phyloP scores from a whole-genome alignment of 306 rosid species.

The Trifolium dubium region DNA sequence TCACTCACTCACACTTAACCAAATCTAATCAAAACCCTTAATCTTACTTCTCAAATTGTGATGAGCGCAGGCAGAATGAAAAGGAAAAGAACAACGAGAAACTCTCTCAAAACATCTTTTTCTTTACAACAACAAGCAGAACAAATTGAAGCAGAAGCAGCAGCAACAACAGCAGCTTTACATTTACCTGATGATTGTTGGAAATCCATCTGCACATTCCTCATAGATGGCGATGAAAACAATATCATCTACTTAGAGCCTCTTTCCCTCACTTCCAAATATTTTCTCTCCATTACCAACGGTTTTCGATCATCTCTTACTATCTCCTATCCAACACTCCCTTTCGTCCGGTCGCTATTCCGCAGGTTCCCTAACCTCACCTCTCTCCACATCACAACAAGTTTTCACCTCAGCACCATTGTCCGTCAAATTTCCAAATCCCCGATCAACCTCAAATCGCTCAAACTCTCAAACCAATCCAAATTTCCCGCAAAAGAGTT shows the following conservation, averaged over 20 bases:
- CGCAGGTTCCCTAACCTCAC: slow-evolving; percentile 51
- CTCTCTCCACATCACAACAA: slow-evolving; percentile 38
- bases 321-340: slow-evolving; percentile 29
- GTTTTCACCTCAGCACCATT: slow-evolving; percentile 43
- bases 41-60: too few species aligned
- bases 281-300: slow-evolving; percentile 61
- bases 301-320: slow-evolving; percentile 44
- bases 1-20: too few species aligned
- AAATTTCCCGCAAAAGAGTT: slow-evolving; percentile 38
- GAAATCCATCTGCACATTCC: slow-evolving; percentile 56
- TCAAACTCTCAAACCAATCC: slow-evolving; percentile 47
- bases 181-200: slow-evolving; percentile 65
- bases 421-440: slow-evolving; percentile 47
- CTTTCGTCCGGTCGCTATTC: slow-evolving; percentile 10
- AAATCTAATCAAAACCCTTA: too few species aligned
- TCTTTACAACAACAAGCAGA: too few species aligned
- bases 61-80: too few species aligned
- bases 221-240: background rate
- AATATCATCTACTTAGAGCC: slow-evolving; percentile 32
- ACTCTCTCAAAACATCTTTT: too few species aligned
- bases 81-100: too few species aligned
- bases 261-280: slow-evolving; percentile 66
- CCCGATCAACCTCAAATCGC: slow-evolving; percentile 46
- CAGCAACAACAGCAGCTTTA: too few species aligned
- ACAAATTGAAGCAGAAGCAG: too few species aligned